Percentiles rank a stretch among this genome's conserved stretches.
phyloP scores from a whole-genome alignment of 345 rosid genomes.

The Viola odorata region DNA sequence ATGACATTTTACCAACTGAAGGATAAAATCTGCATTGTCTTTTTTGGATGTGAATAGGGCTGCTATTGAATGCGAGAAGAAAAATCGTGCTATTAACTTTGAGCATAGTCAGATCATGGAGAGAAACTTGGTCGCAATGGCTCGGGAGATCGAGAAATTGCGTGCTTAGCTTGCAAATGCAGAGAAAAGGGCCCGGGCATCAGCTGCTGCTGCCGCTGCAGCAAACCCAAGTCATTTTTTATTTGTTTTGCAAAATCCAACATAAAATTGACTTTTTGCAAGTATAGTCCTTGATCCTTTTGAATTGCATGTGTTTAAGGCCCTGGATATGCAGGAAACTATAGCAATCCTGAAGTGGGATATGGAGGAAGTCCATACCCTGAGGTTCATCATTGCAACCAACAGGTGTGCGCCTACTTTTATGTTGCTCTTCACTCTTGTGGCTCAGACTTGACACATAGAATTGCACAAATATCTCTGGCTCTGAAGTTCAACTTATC shows the following conservation, averaged over 20 bases:
- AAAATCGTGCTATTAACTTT: slow-evolving; percentile 52
- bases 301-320: slow-evolving; percentile 18
- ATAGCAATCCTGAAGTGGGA: slow-evolving; percentile 33
- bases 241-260: not conserved
- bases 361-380: slow-evolving; percentile 30
- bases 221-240: slow-evolving; percentile 40
- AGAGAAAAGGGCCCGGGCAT: slow-evolving; percentile 44
- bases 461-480: too few species aligned
- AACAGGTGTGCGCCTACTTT: slow-evolving; percentile 31
- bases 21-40: not conserved
- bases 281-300: not conserved
- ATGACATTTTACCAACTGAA: not conserved
- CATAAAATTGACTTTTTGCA: not conserved
- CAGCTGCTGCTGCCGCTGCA: slow-evolving; percentile 25
- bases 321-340: slow-evolving; percentile 38
- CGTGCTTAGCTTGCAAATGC: slow-evolving; percentile 36
- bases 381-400: slow-evolving; percentile 30
- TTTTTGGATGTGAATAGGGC: slow-evolving; percentile 34
- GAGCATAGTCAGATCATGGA: slow-evolving; percentile 60
- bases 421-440: not conserved
- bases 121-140: slow-evolving; percentile 40
- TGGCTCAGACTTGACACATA: not conserved
- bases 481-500: too few species aligned
- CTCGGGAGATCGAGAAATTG: slow-evolving; percentile 49
- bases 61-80: slow-evolving; percentile 74